A percentile compares a stretch with the other conserved stretches of the same genome.
phyloP scores from a whole-genome alignment of 163 green algal species.

The Trebouxia gelatinosa region DNA sequence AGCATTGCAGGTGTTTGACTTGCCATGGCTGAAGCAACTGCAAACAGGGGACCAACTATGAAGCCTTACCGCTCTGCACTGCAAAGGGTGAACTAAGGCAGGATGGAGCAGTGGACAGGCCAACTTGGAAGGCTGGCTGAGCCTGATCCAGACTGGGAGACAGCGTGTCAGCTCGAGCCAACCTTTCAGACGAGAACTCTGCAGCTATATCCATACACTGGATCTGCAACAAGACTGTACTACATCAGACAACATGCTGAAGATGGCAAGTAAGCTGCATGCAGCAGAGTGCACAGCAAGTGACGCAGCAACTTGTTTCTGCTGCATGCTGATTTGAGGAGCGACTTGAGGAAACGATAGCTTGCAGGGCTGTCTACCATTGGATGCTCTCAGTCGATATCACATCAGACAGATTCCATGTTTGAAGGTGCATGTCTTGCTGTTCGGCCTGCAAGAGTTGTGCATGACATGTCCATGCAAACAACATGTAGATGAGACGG shows the following conservation, averaged over 20 bases:
- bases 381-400: not conserved
- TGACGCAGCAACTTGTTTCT: not conserved
- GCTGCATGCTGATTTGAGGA: not conserved
- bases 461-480: too few species aligned
- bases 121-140: not conserved
- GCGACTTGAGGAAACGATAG: not conserved
- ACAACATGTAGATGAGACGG: not conserved
- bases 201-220: not conserved
- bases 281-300: not conserved
- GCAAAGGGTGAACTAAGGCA: conserved; percentile 1
- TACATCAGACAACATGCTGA: not conserved
- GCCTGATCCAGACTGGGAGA: not conserved
- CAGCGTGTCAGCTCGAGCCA: not conserved
- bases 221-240: not conserved
- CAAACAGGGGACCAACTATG: not conserved
- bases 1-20: not conserved
- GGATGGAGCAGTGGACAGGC: not conserved
- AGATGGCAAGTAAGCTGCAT: not conserved
- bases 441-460: too few species aligned
- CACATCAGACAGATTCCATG: not conserved
- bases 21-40: not conserved
- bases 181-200: not conserved
- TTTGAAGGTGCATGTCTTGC: not conserved
- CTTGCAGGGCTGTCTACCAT: not conserved
- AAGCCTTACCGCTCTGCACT: not conserved